Evolutionary conservation across 2,329 filamentous ascomycete genomes (phyloP), one percentile per base, ranked within the genome.

Genomic region (Ceratocystis diversiconidia): DNA sequence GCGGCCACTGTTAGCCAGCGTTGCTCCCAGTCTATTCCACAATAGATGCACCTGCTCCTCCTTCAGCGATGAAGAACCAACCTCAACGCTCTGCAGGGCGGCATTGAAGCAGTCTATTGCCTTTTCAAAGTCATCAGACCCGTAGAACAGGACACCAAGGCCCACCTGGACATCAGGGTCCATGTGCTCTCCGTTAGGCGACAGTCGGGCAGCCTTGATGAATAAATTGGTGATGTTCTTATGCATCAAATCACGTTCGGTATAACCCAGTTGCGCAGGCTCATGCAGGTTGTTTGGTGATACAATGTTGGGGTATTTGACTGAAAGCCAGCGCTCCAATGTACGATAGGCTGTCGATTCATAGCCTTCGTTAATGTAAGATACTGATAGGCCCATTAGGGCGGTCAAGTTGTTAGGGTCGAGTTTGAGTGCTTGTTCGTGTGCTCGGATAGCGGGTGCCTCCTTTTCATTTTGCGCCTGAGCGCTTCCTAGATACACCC

Each of bases 391-490:
- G 1, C 90, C 92, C 92, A 99, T 97, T 59, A 99, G 81, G 0
- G 92, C 92, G 67, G 89, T 84, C 22, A 95, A 82, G 73, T 96
- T 96, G 71, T 85, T 86, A 0, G 91, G 87, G 71, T 97, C 92
- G 32, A 94, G 80, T 75, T 92, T 92, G 69, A 96, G 78, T 0
- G 92, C 91, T 73, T 94, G 89, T 75, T 97, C 92, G 68, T 97
- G 80, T 2, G 94, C 94, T 43, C 94, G 87, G 69, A 99, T 96
- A 1, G 94, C 94, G 0, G 94, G 92, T 7, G 90, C 88, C 75
- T 99, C 94, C 78, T 99, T 99, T 76, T 99, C 94, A 75, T 99
- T 99, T 75, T 99, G 94, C 22, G 94, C 94, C 76, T 99, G 94
- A 19, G 92, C 89, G 64, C 88, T 87, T 64, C 94, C 94, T 41